Base-by-base conservation (phyloP, 2,329 filamentous ascomycete genomes). In the Calonectria montana region DNA sequence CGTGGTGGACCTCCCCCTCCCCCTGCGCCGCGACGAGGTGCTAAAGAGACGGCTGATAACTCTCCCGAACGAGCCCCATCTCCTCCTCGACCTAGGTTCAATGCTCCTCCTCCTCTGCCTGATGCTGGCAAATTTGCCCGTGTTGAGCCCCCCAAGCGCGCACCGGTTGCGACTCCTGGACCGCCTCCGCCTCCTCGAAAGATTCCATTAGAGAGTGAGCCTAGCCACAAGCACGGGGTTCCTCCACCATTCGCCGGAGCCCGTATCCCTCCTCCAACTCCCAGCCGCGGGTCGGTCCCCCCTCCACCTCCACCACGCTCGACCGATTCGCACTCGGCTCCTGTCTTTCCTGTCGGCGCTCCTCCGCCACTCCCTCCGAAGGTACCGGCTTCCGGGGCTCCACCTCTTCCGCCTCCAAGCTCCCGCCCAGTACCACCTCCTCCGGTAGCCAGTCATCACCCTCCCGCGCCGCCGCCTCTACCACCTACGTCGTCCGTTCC, bases 101-200 rank as follows among this genome's bases (percentile, higher is more conserved):
- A 92, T 75, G 96, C 94, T 10, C 97, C 97, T 55, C 97, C 97
- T 39, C 94, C 96, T 2, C 85, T 98, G 71, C 91, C 94, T 67
- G 96, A 98, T 82, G 97, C 97, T 70, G 97, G 97, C 43, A 97
- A 94, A 83, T 97, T 91, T 80, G 95, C 93, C 4, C 88, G 92
- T 84, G 89, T 82, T 77, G 86, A 81, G 29, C 76, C 79, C 31
- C 75, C 79, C 16, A 79, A 77, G 47, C 78, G 80, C 31, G 73
- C 75, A 10, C 73, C 79, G n/a, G 71, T 80, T 41, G 75, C 82
- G 10, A 74, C 71, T 23, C 77, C 81, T 2, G 82, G 81, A 9
- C 82, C 82, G 6, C 82, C 83, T 7, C 83, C 83, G 29, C 83
- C 83, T 16, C 82, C 82, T 9, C 76, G 83, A 67, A 94, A 95